Evolutionary conservation across 805 yeast species (phyloP).

Genomic region (Blastobotrys parvus): DNA sequence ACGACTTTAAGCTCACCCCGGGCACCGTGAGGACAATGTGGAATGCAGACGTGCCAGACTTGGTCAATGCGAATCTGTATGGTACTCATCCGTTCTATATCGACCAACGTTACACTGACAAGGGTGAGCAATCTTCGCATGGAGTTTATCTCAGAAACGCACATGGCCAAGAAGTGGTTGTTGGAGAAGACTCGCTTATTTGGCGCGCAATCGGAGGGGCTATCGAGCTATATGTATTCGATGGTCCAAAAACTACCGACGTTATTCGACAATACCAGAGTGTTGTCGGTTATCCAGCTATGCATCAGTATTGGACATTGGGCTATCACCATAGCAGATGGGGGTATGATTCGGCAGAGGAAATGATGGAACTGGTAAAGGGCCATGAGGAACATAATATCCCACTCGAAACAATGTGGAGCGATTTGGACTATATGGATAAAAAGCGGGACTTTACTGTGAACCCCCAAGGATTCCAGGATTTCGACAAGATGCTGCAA

Average conservation of each 20-base stretch:
- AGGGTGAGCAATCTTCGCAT: slow-evolving; percentile 18
- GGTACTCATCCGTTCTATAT: slow-evolving; percentile 30
- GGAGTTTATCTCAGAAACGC: slow-evolving; percentile 29
- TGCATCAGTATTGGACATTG: slow-evolving; percentile 69
- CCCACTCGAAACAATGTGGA: slow-evolving; percentile 88
- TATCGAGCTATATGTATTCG: slow-evolving; percentile 21
- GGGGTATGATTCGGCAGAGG: slow-evolving; percentile 83
- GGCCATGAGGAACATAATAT: slow-evolving; percentile 62
- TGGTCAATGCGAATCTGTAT: slow-evolving; percentile 27
- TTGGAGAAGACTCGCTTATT: slow-evolving; percentile 24
- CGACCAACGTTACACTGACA: slow-evolving; percentile 22
- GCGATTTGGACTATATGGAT: slow-evolving; percentile 86
- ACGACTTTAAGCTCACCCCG: slow-evolving; percentile 24
- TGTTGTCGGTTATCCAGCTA: slow-evolving; percentile 59
- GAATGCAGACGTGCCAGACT: slow-evolving; percentile 27
- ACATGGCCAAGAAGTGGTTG: slow-evolving; percentile 26
- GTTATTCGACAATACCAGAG: slow-evolving; percentile 55
- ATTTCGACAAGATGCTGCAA: slow-evolving; percentile 57
- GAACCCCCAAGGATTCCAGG: slow-evolving; percentile 62
- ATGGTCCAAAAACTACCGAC: slow-evolving; percentile 38
- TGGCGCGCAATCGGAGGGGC: slow-evolving; percentile 29
- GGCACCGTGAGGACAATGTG: slow-evolving; percentile 26
- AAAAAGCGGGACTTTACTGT: slow-evolving; percentile 83
- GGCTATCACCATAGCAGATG: slow-evolving; percentile 96
- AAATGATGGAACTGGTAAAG: slow-evolving; percentile 57